phyloP scores from a whole-genome alignment of 352 stramenopile species.

The Globisporangium middletonii region DNA sequence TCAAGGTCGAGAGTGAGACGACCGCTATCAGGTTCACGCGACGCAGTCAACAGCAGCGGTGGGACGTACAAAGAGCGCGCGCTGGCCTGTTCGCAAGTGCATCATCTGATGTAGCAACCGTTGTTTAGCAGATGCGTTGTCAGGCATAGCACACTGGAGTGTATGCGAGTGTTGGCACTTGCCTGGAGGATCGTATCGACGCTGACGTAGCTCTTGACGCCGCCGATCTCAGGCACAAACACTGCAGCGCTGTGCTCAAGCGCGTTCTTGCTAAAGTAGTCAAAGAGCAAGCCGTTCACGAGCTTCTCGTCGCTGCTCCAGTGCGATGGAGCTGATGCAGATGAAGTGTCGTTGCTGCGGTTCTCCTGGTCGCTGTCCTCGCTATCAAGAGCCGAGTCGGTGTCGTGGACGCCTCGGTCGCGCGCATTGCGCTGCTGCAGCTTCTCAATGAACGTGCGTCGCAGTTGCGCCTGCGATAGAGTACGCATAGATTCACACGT shows the following conservation, averaged over 20 bases:
- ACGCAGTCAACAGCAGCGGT: background rate
- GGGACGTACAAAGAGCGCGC: conserved; percentile 22
- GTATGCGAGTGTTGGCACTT: background rate
- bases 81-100: conserved; percentile 16
- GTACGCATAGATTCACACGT: background rate
- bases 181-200: conserved; percentile 42
- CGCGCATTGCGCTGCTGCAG: conserved; percentile 33
- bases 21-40: background rate
- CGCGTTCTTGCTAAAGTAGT: conserved; percentile 40
- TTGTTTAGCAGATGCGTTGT: background rate
- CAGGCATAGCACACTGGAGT: background rate
- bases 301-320: conserved; percentile 42
- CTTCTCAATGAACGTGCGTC: conserved; percentile 68
- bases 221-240: conserved; percentile 65
- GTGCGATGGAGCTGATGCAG: background rate
- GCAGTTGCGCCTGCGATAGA: conserved; percentile 46
- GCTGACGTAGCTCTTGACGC: conserved; percentile 32
- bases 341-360: background rate
- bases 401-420: background rate
- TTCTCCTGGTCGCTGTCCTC: background rate
- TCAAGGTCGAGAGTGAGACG: background rate
- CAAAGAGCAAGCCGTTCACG: conserved; percentile 48
- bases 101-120: conserved; percentile 23
- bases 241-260: conserved; percentile 61
- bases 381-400: background rate